Evolutionary conservation across 2,329 filamentous ascomycete genomes (phyloP), one percentile per base, ranked within the genome.

Genomic region (Colletotrichum lupini): DNA sequence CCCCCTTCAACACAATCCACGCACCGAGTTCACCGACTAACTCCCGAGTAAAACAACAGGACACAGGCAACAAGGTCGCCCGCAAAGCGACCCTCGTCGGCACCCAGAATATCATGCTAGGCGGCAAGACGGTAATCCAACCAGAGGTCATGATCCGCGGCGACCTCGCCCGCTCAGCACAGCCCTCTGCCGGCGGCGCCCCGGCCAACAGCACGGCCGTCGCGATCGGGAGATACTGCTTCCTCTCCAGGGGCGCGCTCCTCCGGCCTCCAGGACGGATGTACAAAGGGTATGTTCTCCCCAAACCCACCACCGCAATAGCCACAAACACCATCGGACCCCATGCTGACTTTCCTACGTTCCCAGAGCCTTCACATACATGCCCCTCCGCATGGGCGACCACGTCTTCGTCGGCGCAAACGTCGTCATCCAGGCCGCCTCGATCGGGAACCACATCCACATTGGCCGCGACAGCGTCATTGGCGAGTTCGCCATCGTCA

Each of bases 1-100:
- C 4, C 12, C 7, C 37, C 12, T 35, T 26, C 42, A 5, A 9
- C 12, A 5, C 14, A 14, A 42, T 8, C 3, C 7, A 22, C 19
- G 24, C 2, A 6, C 12, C 19, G 4, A 28, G 24, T 26, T 19
- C 26, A 7, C 66, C 53, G 30, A 65, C 65, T 73, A 56, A 74
- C 72, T 66, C 61, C 49, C 30, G 42, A 66, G 1, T 30, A 3
- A n/a, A n/a, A 9, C 1, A n/a, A 24, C 77, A 97, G 95, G 96
- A 98, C 85, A 98, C 95, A 3, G 97, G 97, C 77, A 99, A 99
- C 89, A 98, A 98, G 86, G 97, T 99, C 79, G 96, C 95, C 52
- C 94, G 97, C 77, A 95, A 95, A 77, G 94, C 95, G 75, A 92
- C 93, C 81, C 94, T 99, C 77, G 94, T 97, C 79, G 97, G 97